A percentile compares a stretch with the other conserved stretches of the same genome.
Evolutionary conservation across 2,329 filamentous ascomycete genomes (phyloP).

Genomic region (Diaporthe ampelina): DNA sequence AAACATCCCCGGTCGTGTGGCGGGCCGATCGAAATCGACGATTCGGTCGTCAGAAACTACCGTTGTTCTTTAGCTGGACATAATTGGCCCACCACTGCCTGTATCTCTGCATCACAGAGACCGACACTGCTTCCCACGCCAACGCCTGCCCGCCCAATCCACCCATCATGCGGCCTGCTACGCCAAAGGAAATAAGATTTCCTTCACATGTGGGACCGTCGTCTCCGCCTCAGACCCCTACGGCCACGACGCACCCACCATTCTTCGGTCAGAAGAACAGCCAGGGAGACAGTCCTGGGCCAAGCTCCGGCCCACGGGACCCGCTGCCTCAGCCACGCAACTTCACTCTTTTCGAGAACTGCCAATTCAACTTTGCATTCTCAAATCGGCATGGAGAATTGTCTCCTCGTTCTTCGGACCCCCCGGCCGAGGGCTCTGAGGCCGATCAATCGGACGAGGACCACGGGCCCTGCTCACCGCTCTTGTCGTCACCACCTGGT

Average conservation of each 20-base stretch:
- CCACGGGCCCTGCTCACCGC: constrained; percentile 45
- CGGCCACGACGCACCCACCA: constrained; percentile 49
- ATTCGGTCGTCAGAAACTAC: not conserved
- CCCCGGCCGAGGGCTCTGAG: constrained; percentile 49
- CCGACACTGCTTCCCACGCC: not conserved
- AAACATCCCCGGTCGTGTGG: constrained; percentile 25
- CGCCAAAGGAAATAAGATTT: constrained; percentile 50
- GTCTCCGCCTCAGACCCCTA: constrained; percentile 60
- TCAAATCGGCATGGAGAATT: constrained; percentile 52
- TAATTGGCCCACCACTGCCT: constrained; percentile 16
- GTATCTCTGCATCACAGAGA: not conserved
- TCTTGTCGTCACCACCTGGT: constrained; percentile 38
- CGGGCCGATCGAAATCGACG: constrained; percentile 20
- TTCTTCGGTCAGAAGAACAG: constrained; percentile 49
- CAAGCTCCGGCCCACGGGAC: constrained; percentile 31
- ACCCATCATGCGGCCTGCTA: constrained; percentile 53
- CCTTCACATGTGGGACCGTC: constrained; percentile 54
- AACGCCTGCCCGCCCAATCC: constrained; percentile 5
- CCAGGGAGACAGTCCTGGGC: constrained; percentile 39
- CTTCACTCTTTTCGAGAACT: constrained; percentile 49
- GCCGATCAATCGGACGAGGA: constrained; percentile 45
- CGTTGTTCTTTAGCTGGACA: not conserved
- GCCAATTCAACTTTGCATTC: constrained; percentile 52
- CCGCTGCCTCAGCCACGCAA: constrained; percentile 47
- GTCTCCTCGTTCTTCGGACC: constrained; percentile 56